phyloP scores from a whole-genome alignment of 1,284 basidiomycete species.

The Austroboletus niveus region DNA sequence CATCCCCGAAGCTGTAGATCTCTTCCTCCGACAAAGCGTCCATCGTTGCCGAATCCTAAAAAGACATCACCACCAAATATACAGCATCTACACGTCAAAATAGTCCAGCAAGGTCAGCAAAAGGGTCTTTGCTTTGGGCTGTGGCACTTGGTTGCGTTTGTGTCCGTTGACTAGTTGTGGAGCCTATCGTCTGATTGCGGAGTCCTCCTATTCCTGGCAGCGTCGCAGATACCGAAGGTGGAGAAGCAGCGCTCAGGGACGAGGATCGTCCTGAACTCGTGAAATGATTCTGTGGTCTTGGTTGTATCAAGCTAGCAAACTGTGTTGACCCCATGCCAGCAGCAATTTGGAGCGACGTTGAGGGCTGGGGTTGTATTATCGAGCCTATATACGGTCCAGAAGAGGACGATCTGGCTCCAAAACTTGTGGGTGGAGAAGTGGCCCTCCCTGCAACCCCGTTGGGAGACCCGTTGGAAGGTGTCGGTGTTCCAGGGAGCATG shows the following conservation, averaged over 20 bases:
- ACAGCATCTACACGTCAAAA: conserved; percentile 45
- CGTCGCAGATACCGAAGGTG: conserved; percentile 20
- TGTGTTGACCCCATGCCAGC: conserved; percentile 7
- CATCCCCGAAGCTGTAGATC: neutral
- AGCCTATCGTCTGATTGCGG: conserved; percentile 15
- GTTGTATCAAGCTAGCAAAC: conserved; percentile 16
- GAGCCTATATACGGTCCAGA: conserved; percentile 25
- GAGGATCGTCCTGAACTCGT: conserved; percentile 15
- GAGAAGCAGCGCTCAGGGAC: conserved; percentile 9
- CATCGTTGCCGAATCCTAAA: neutral
- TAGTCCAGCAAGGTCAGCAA: conserved; percentile 73
- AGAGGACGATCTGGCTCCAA: neutral
- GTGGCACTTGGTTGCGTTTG: conserved; percentile 11
- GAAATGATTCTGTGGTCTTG: conserved; percentile 14
- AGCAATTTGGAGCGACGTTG: neutral
- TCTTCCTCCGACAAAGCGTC: neutral
- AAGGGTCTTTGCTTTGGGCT: conserved; percentile 68
- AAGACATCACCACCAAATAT: neutral
- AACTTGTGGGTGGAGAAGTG: conserved; percentile 18
- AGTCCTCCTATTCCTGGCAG: conserved; percentile 9
- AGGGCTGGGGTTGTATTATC: conserved; percentile 9
- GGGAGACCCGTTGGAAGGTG: conserved; percentile 18
- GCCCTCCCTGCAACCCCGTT: conserved; percentile 18
- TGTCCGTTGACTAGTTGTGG: conserved; percentile 15
- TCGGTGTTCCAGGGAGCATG: conserved; percentile 50